These are phyloP conservation scores for Fusarium illudens DNA, from an alignment of 2,329 filamentous ascomycete species.

Conservation along the genomic window DNA sequence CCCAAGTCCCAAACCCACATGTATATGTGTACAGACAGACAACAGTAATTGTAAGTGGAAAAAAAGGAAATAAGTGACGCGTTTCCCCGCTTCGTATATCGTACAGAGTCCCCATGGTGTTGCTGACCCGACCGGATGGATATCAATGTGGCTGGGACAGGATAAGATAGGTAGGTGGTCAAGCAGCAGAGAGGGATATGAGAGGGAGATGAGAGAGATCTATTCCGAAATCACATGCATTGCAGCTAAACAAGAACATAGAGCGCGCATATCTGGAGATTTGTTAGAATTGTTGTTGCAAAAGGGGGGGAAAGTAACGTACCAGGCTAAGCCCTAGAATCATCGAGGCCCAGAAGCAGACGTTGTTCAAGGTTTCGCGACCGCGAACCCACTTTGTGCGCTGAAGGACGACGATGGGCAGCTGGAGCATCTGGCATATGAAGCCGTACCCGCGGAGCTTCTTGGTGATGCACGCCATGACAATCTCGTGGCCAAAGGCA, in stretches of 20 bases:
- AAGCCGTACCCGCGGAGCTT: constrained; percentile 96
- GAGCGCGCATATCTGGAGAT: constrained; percentile 59
- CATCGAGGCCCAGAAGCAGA: constrained; percentile 93
- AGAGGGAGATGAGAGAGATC: background rate
- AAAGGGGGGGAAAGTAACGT: constrained; percentile 46
- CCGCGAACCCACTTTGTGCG: constrained; percentile 78
- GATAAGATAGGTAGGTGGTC: background rate
- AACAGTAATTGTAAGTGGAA: background rate
- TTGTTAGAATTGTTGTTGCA: constrained; percentile 27
- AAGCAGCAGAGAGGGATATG: constrained; percentile 3
- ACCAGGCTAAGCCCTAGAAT: constrained; percentile 85
- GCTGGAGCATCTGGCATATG: constrained; percentile 93
- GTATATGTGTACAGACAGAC: background rate
- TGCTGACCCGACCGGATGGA: background rate
- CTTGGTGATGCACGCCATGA: constrained; percentile 98
- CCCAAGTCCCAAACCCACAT: background rate
- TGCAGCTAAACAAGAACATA: constrained; percentile 58
- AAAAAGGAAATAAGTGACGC: background rate
- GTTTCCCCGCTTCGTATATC: background rate
- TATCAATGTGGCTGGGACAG: background rate
- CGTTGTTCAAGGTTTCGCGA: constrained; percentile 82
- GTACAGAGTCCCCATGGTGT: background rate
- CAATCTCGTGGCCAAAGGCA: constrained; percentile 89
- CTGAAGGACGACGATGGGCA: constrained; percentile 94
- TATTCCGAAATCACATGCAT: background rate